A percentile compares a stretch with the other conserved stretches of the same genome.
These are phyloP conservation scores for Mrakiaceae sp. DNA, from an alignment of 1,284 basidiomycete species.

Conservation along the genomic window DNA sequence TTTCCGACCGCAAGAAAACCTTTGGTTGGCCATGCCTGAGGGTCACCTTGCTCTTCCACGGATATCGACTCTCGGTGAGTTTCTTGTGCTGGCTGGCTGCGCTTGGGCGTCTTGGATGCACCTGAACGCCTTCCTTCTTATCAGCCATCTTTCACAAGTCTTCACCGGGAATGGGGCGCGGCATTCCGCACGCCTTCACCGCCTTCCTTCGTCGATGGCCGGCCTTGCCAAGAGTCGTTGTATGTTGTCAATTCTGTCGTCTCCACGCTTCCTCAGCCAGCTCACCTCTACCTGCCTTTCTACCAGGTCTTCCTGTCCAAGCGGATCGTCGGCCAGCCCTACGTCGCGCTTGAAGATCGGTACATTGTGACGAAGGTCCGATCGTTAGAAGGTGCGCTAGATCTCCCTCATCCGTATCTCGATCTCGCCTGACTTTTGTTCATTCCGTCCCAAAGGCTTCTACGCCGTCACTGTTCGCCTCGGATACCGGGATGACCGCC, in stretches of 20 bases:
- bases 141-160: conserved; percentile 49
- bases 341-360: conserved; percentile 40
- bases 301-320: conserved; percentile 50
- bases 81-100: neutral
- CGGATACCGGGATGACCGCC: conserved; percentile 50
- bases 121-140: neutral
- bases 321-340: conserved; percentile 41
- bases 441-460: conserved; percentile 38
- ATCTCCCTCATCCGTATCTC: neutral
- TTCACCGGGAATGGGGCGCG: conserved; percentile 30
- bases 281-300: neutral
- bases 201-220: conserved; percentile 48
- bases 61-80: conserved; percentile 38
- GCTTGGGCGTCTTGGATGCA: neutral
- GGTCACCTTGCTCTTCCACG: conserved; percentile 36
- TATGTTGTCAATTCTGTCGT: conserved; percentile 27
- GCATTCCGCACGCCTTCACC: conserved; percentile 5
- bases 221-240: conserved; percentile 47
- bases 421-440: neutral
- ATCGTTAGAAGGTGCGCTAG: conserved; percentile 39
- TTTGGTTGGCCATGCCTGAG: conserved; percentile 7
- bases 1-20: conserved; percentile 13
- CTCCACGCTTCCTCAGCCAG: neutral
- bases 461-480: conserved; percentile 50
- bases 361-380: conserved; percentile 47